A percentile compares a stretch with the other conserved stretches of the same genome.
These are phyloP conservation scores for Gossypium turneri DNA, from an alignment of 345 rosid species.

Conservation along the genomic window DNA sequence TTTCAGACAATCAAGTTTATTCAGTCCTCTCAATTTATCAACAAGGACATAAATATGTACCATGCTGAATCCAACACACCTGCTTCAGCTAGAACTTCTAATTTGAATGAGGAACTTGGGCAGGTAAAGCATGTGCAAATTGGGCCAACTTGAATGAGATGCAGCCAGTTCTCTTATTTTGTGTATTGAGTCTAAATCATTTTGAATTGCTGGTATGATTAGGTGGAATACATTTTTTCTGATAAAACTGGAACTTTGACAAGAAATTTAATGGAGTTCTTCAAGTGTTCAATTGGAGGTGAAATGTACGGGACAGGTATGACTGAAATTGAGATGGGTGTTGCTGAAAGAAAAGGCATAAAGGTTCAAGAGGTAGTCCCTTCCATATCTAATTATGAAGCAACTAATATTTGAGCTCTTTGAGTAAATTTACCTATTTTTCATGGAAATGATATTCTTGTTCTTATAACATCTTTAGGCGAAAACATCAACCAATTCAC, in stretches of 20 bases:
- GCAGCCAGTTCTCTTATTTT: neutral
- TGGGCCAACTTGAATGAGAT: neutral
- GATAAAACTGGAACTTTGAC: constrained; percentile 99
- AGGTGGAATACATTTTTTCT: constrained; percentile 98
- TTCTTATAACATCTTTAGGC: constrained; percentile 37
- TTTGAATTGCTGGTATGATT: constrained; percentile 27
- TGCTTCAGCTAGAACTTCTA: constrained; percentile 94
- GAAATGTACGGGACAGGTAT: constrained; percentile 86
- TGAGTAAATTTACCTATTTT: neutral
- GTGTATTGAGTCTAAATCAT: neutral
- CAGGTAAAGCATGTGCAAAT: constrained; percentile 55
- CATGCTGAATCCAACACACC: constrained; percentile 89
- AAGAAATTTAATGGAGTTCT: constrained; percentile 98
- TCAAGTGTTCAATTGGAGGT: constrained; percentile 98
- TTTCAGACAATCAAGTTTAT: constrained; percentile 94
- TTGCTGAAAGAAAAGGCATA: constrained; percentile 64
- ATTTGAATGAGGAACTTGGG: constrained; percentile 98
- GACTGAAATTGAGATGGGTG: constrained; percentile 88
- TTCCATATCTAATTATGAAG: constrained; percentile 6
- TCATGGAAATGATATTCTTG: constrained; percentile 5
- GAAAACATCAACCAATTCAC: constrained; percentile 40
- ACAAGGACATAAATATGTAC: constrained; percentile 89
- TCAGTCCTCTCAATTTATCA: constrained; percentile 93
- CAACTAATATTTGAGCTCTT: neutral
- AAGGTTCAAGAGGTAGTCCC: constrained; percentile 64